Percentiles rank a stretch among this genome's conserved stretches.
Conservation (phyloP, 1,139 yeast genomes). For the Pichia sp. region DNA sequence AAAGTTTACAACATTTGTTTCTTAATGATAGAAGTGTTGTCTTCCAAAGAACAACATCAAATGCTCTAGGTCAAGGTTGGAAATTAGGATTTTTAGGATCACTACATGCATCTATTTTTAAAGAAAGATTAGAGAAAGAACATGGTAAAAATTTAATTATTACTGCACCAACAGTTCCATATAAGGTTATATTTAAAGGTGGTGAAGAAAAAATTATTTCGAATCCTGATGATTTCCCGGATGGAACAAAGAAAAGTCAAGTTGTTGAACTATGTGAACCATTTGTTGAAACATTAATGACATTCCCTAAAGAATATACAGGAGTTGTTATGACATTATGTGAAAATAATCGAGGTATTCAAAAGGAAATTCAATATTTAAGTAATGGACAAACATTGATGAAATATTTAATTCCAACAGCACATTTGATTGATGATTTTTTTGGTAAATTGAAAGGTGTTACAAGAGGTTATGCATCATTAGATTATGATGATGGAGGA, state of each 20-base stretch:
- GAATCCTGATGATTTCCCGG: slow-evolving; percentile 92
- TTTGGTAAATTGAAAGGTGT: slow-evolving; percentile 88
- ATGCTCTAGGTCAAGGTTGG: slow-evolving; percentile 97
- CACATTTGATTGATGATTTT: slow-evolving; percentile 89
- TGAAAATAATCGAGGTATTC: slow-evolving; percentile 77
- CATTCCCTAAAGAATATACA: slow-evolving; percentile 82
- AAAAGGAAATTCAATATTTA: slow-evolving; percentile 69
- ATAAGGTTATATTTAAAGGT: slow-evolving; percentile 58
- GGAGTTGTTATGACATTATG: slow-evolving; percentile 85
- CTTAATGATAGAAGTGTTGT: slow-evolving; percentile 89
- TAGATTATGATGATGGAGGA: slow-evolving; percentile 93
- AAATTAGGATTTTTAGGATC: slow-evolving; percentile 92
- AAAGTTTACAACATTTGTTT: slow-evolving; percentile 80
- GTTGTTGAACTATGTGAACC: slow-evolving; percentile 74
- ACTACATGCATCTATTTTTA: slow-evolving; percentile 89
- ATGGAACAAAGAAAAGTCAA: slow-evolving; percentile 36
- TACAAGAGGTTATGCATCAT: slow-evolving; percentile 87
- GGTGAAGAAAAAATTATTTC: slow-evolving; percentile 64
- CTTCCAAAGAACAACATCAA: slow-evolving; percentile 83
- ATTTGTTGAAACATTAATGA: slow-evolving; percentile 82
- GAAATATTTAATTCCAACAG: slow-evolving; percentile 75
- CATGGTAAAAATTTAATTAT: slow-evolving; percentile 89
- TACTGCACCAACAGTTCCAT: slow-evolving; percentile 96
- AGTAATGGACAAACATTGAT: slow-evolving; percentile 77
- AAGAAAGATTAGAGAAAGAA: slow-evolving; percentile 84